Evolutionary conservation across 345 rosid genomes (phyloP).

Genomic region (Garcia nutans): DNA sequence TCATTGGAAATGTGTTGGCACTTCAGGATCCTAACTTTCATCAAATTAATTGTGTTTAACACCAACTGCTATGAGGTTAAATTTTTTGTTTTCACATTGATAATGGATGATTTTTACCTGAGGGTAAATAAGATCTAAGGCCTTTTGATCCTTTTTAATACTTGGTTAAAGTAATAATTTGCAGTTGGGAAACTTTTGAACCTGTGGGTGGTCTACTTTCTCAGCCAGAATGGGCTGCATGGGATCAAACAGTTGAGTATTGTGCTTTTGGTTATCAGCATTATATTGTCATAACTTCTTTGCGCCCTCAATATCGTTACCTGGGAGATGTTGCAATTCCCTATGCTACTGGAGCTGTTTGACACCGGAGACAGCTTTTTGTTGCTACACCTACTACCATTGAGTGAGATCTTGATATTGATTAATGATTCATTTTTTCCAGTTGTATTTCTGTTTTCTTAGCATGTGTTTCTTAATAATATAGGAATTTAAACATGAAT

Average conservation of each 20-base stretch:
- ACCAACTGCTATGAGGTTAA: not conserved
- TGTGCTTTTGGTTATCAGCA: slow-evolving; percentile 96
- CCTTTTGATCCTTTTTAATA: slow-evolving; percentile 14
- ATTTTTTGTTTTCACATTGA: not conserved
- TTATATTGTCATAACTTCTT: slow-evolving; percentile 83
- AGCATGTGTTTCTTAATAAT: not conserved
- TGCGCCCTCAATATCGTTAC: slow-evolving; percentile 95
- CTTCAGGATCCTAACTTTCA: not conserved
- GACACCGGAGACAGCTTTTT: slow-evolving; percentile 97
- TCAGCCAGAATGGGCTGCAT: slow-evolving; percentile 99
- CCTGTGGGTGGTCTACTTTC: slow-evolving; percentile 95
- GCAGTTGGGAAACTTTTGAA: slow-evolving; percentile 97
- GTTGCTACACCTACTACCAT: slow-evolving; percentile 97
- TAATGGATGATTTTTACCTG: not conserved
- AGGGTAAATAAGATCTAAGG: slow-evolving; percentile 1
- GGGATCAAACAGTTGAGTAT: slow-evolving; percentile 99
- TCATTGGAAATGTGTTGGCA: not conserved
- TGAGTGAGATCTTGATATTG: slow-evolving; percentile 58
- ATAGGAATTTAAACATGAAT: not conserved
- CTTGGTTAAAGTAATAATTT: slow-evolving; percentile 28
- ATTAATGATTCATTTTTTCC: not conserved
- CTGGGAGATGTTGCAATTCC: slow-evolving; percentile 97
- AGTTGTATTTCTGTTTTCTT: not conserved
- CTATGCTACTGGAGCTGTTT: slow-evolving; percentile 93
- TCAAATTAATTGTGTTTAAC: not conserved